Evolutionary conservation across 2,329 filamentous ascomycete genomes (phyloP).

Genomic region (Colletotrichum kahawae): DNA sequence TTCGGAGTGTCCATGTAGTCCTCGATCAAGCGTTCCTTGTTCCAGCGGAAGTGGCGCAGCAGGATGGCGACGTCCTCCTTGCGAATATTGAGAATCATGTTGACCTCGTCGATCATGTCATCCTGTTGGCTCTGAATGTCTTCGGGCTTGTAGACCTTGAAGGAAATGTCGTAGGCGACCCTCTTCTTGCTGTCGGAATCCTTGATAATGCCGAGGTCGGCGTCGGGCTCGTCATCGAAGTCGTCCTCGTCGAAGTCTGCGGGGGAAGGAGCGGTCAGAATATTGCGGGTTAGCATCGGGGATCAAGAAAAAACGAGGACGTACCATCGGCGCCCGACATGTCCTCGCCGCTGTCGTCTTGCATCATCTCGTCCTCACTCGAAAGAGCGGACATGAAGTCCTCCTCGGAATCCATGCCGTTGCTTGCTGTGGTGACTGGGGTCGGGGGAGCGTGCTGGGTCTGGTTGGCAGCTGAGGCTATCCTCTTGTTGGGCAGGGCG

Average conservation of each 20-base stretch:
- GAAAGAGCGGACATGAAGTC: slow-evolving; percentile 88
- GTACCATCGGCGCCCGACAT: slow-evolving; percentile 58
- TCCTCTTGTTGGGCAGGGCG: slow-evolving; percentile 55
- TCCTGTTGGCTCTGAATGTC: slow-evolving; percentile 89
- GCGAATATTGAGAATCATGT: slow-evolving; percentile 86
- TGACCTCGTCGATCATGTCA: slow-evolving; percentile 86
- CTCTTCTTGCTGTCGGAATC: slow-evolving; percentile 75
- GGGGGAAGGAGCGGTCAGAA: not conserved
- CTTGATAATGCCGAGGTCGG: slow-evolving; percentile 57
- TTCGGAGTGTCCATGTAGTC: slow-evolving; percentile 92
- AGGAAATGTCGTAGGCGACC: slow-evolving; percentile 83
- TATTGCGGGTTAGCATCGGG: not conserved
- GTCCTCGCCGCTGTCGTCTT: slow-evolving; percentile 80
- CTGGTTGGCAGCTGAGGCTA: slow-evolving; percentile 54
- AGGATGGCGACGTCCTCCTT: slow-evolving; percentile 92
- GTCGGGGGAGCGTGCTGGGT: slow-evolving; percentile 52
- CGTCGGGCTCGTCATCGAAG: slow-evolving; percentile 63
- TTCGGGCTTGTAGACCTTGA: slow-evolving; percentile 77
- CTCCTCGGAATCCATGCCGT: slow-evolving; percentile 92
- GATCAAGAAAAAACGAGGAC: slow-evolving; percentile 11
- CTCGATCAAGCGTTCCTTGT: slow-evolving; percentile 93
- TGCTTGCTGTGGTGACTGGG: slow-evolving; percentile 57
- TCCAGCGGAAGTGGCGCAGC: slow-evolving; percentile 90
- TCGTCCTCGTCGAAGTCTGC: slow-evolving; percentile 63
- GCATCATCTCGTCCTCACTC: slow-evolving; percentile 76